These are phyloP conservation scores for Podospora appendiculata DNA, from an alignment of 495 filamentous ascomycete species.

Conservation along the genomic window DNA sequence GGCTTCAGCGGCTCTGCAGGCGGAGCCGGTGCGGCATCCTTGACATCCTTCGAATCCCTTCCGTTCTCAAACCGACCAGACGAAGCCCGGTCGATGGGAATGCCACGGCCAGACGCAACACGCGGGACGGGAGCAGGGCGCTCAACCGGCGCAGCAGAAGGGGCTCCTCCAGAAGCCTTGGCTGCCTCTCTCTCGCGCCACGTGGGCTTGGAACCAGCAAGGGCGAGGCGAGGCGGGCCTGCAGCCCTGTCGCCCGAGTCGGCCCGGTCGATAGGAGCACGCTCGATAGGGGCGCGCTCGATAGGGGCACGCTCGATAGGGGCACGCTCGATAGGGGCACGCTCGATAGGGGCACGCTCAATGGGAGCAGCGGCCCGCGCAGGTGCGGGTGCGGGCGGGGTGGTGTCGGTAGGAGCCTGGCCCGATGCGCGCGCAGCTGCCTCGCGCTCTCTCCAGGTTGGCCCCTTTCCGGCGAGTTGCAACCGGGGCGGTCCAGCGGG, in stretches of 20 bases:
- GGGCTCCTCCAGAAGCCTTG: conserved; percentile 30
- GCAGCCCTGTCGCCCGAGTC: conserved; percentile 45
- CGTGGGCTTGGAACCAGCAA: conserved; percentile 54
- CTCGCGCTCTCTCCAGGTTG: conserved; percentile 42
- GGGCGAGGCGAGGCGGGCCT: conserved; percentile 59
- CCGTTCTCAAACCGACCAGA: conserved; percentile 21
- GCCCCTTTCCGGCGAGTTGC: conserved; percentile 21
- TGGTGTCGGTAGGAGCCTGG: conserved; percentile 15
- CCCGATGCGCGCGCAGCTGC: conserved; percentile 12
- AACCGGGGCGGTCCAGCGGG: conserved; percentile 13
- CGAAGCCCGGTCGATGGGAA: conserved; percentile 18
- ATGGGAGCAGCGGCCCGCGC: conserved; percentile 14
- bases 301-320: conserved; percentile 1
- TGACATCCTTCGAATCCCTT: conserved; percentile 12
- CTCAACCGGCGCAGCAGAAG: conserved; percentile 9
- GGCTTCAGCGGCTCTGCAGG: conserved; percentile 33
- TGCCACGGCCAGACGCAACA: conserved; percentile 19
- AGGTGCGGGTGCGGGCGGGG: conserved; percentile 14
- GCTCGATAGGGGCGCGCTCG: not conserved
- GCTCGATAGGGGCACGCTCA: not conserved
- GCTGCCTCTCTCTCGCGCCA: conserved; percentile 85
- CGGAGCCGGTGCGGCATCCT: conserved; percentile 19
- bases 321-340: conserved; percentile 4
- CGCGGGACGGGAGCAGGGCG: conserved; percentile 14
- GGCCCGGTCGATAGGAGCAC: conserved; percentile 32